A percentile compares a stretch with the other conserved stretches of the same genome.
Conservation (phyloP, 345 rosid species). For the Laguncularia racemosa region DNA sequence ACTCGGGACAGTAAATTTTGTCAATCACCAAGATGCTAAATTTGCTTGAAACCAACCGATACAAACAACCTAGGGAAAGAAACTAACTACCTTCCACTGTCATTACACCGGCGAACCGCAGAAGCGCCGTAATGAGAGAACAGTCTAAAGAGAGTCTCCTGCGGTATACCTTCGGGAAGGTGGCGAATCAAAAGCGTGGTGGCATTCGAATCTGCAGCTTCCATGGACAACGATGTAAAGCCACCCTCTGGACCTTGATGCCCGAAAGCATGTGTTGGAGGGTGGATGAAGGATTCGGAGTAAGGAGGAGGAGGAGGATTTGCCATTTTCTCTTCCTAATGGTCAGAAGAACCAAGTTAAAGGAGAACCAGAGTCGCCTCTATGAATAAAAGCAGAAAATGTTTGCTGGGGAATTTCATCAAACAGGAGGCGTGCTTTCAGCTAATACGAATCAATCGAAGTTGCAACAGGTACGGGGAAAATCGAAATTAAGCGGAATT, state of each 20-base stretch:
- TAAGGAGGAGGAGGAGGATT: slow-evolving; percentile 3
- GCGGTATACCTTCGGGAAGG: slow-evolving; percentile 84
- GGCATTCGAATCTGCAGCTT: slow-evolving; percentile 3
- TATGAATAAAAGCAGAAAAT: too few species aligned
- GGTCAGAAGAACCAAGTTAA: background rate
- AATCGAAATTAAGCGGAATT: too few species aligned
- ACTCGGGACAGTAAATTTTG: too few species aligned
- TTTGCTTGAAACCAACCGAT: background rate
- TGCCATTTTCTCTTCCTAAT: slow-evolving; percentile 2
- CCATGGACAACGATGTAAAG: background rate
- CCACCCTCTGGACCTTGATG: slow-evolving; percentile 9
- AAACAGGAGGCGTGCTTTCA: too few species aligned
- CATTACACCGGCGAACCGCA: slow-evolving; percentile 69
- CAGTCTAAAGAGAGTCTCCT: slow-evolving; percentile 57
- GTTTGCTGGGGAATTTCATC: too few species aligned
- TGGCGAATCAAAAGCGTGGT: slow-evolving; percentile 56
- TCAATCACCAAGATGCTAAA: background rate
- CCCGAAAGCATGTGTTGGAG: slow-evolving; percentile 1
- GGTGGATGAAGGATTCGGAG: slow-evolving; percentile 1
- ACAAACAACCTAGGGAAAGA: background rate
- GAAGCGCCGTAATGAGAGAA: slow-evolving; percentile 83
- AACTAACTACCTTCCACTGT: slow-evolving; percentile 40
- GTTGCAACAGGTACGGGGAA: too few species aligned
- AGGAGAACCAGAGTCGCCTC: too few species aligned
- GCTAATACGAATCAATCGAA: too few species aligned